Conservation (phyloP, 768 basidiomycete species). For the Boletellus ananas region DNA sequence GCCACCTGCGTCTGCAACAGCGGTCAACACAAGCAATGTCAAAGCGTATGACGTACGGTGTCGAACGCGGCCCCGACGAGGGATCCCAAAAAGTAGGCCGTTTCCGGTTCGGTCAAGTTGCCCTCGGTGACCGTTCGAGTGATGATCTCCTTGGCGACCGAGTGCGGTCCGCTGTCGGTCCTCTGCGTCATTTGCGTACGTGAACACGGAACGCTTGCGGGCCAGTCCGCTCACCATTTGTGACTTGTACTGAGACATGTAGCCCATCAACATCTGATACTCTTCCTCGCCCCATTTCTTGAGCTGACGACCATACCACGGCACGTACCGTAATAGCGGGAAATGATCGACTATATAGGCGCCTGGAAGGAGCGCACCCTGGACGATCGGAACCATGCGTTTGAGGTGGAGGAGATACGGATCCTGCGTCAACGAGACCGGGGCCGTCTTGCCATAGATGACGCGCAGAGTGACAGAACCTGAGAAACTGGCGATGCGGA, state of each 20-base stretch:
- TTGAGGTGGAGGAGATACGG: conserved; percentile 28
- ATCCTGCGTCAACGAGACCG: conserved; percentile 13
- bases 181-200: conserved; percentile 1
- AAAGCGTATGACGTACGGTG: conserved; percentile 31
- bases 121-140: conserved; percentile 44
- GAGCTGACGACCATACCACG: conserved; percentile 57
- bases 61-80: conserved; percentile 64
- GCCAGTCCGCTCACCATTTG: conserved; percentile 35
- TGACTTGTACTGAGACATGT: conserved; percentile 41
- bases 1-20: conserved; percentile 24
- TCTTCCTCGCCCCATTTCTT: conserved; percentile 53
- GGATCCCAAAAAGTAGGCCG: conserved; percentile 55
- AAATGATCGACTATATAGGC: conserved; percentile 34
- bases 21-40: background rate
- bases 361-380: conserved; percentile 30
- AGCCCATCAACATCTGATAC: conserved; percentile 44
- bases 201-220: background rate
- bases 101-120: conserved; percentile 48
- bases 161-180: conserved; percentile 10
- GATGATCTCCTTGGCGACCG: conserved; percentile 53
- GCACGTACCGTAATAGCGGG: conserved; percentile 44
- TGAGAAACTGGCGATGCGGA: conserved; percentile 17
- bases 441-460: conserved; percentile 27
- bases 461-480: conserved; percentile 26
- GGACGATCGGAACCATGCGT: conserved; percentile 27